Evolutionary conservation across 75 land plant genomes (phyloP), one percentile per base, ranked within the genome.

Genomic region (Gnetum montanum): DNA sequence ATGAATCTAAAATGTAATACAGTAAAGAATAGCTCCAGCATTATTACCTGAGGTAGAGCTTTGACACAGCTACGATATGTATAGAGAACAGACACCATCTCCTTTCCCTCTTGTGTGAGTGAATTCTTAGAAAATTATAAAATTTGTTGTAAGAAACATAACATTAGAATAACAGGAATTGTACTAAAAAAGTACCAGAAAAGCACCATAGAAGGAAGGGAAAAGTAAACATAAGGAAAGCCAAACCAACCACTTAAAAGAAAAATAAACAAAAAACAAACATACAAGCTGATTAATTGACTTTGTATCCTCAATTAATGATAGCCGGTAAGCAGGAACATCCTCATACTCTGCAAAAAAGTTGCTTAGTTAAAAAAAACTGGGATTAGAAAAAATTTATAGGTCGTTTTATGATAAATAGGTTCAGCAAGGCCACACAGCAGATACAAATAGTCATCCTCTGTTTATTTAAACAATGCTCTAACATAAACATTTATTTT

Each of bases 31-130:
- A n/a, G n/a, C n/a, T n/a, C n/a, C n/a, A n/a, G n/a, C n/a, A 59
- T 45, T 34, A 27, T 25, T 54, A 93, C 98, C 98, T 94, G 98
- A 43, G 98, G 98, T 36, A 94, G 91, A 50, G 98, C 98, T 70
- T 94, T 94, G 24, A 94, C 91, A 78, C 98, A 94, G 58, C 98
- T 94, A 13, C 98, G 84, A 67, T 94, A 94, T 35, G 98, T 90
- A 56, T 94, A 94, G 19, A 94, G 85, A 60, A 94, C 80, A 25
- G 98, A 73, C 11, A 83, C 73, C 98, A 94, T 85, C 46, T 90
- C 98, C 56, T 90, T 90, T n/a, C 98, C 98, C 49, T 94, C 96
- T 36, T 70, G 73, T 28, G 86, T 59, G 31, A 94, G 83, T 8
- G 68, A 23, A 70, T 90, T 86, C 98, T 94, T 77, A 43, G 64